Base-by-base conservation (phyloP, 1,284 basidiomycete species). In the Ustilago vetiveriae region DNA sequence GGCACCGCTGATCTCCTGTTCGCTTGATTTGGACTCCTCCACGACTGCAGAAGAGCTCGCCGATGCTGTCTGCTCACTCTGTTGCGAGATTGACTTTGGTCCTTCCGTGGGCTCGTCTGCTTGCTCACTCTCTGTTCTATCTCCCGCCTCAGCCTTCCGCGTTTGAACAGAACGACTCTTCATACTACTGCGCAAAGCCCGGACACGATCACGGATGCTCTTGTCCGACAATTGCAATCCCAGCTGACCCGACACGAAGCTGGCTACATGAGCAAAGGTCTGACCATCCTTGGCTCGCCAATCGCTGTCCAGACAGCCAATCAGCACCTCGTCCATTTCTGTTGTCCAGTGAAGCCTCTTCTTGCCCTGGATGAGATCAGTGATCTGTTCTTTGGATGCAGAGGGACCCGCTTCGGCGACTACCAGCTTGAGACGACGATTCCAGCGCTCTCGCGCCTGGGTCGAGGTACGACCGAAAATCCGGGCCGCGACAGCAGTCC, bases 381-480 rank as follows among this genome's bases (percentile, higher is more conserved):
- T 33, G 16, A 62, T 21, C n/a, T 36, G 36, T 22, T 29, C 45
- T 5, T 47, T 35, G 0, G 17, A 37, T 22, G 29, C 36, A 19
- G 27, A 44, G 5, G 32, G 32, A 2, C 32, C 32, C 2, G 38
- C 21, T 30, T 49, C 45, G 14, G 41, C 44, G 5, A 53, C 37
- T 9, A 65, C 24, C 41, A 49, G 52, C 32, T 55, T 59, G 13
- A 72, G 33, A 8, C 70, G 43, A 4, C 65, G 50, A 14, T 21
- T 35, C 49, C 48, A 72, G 16, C 66, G 48, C 32, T 72, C 70
- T 17, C 70, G 45, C 21, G 65, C 69, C 45, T 72, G 70, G 2
- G 39, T 41, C 14, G 54, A 57, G 35, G 51, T 72, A 23, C 70
- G 42, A 10, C 60, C 66, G 19, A 38, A 17, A 8, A 72, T 46